Conservation (phyloP, 768 basidiomycete species). For the Podaxis mareebaensis region DNA sequence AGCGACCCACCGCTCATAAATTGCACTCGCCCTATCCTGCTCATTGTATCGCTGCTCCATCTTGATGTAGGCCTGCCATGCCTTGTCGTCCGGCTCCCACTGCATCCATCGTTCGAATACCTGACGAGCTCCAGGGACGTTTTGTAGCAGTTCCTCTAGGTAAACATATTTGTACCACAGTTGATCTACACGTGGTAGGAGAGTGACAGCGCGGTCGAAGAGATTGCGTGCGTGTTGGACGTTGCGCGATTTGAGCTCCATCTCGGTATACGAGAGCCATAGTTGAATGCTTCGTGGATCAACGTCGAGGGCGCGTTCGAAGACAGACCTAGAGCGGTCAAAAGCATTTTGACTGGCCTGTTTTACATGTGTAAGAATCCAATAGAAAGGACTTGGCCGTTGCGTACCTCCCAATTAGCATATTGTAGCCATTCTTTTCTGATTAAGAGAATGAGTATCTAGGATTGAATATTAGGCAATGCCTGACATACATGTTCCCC, state of each 20-base stretch:
- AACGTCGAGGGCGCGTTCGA: slow-evolving; percentile 95
- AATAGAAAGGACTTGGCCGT: not conserved
- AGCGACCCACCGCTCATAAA: slow-evolving; percentile 91
- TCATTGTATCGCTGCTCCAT: slow-evolving; percentile 94
- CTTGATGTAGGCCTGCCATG: slow-evolving; percentile 99
- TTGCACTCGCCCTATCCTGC: slow-evolving; percentile 84
- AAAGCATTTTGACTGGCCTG: slow-evolving; percentile 98
- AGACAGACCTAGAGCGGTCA: slow-evolving; percentile 91
- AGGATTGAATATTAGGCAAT: not conserved
- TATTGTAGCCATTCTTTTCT: slow-evolving; percentile 90
- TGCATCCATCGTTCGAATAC: slow-evolving; percentile 99
- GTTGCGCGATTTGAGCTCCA: slow-evolving; percentile 97
- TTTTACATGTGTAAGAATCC: slow-evolving; percentile 6
- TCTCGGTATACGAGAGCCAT: slow-evolving; percentile 94
- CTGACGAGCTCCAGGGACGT: slow-evolving; percentile 94
- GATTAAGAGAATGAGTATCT: slow-evolving; percentile 12
- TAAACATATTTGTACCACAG: slow-evolving; percentile 99
- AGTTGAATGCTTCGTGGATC: slow-evolving; percentile 87
- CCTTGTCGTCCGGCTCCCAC: slow-evolving; percentile 99
- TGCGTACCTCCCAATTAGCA: slow-evolving; percentile 78
- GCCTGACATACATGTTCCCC: slow-evolving; percentile 67
- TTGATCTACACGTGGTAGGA: slow-evolving; percentile 94
- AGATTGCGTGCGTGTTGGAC: slow-evolving; percentile 97
- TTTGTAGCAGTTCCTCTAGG: slow-evolving; percentile 94
- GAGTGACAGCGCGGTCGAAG: slow-evolving; percentile 95